Conservation (phyloP, 768 basidiomycete genomes). For the Fibroporia radiculosa region DNA sequence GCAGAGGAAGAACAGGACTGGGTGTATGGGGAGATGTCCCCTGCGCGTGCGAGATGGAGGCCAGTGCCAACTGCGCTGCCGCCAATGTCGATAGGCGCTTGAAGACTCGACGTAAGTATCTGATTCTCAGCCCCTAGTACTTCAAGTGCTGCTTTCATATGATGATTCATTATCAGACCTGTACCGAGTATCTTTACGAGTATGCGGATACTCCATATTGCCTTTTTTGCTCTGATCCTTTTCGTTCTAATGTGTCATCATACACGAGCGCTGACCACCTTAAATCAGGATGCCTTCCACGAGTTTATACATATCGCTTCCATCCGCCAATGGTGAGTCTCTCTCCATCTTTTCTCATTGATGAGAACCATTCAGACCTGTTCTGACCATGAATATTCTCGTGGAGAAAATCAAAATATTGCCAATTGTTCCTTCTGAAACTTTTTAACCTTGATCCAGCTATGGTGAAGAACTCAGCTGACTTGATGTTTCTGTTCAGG, state of each 20-base stretch:
- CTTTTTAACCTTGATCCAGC: too few species aligned
- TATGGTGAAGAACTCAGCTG: too few species aligned
- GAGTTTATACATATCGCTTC: too few species aligned
- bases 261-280: too few species aligned
- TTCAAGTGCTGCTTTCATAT: conserved; percentile 16
- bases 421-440: conserved; percentile 35
- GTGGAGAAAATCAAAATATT: conserved; percentile 50
- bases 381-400: conserved; percentile 47
- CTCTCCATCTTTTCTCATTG: conserved; percentile 13
- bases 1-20: conserved; percentile 36
- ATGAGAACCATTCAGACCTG: conserved; percentile 61
- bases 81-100: conserved; percentile 12
- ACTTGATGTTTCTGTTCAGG: too few species aligned
- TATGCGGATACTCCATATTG: conserved; percentile 59
- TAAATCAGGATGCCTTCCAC: too few species aligned
- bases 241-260: too few species aligned
- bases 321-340: conserved; percentile 29
- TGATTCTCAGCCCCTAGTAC: conserved; percentile 11
- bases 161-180: conserved; percentile 76
- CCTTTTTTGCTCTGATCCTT: conserved; percentile 45
- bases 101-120: conserved; percentile 15
- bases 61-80: conserved; percentile 19
- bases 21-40: conserved; percentile 46
- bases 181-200: conserved; percentile 48
- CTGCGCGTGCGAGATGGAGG: conserved; percentile 33